phyloP scores from a whole-genome alignment of 2,329 filamentous ascomycete genomes.

The Colletotrichum phormii region DNA sequence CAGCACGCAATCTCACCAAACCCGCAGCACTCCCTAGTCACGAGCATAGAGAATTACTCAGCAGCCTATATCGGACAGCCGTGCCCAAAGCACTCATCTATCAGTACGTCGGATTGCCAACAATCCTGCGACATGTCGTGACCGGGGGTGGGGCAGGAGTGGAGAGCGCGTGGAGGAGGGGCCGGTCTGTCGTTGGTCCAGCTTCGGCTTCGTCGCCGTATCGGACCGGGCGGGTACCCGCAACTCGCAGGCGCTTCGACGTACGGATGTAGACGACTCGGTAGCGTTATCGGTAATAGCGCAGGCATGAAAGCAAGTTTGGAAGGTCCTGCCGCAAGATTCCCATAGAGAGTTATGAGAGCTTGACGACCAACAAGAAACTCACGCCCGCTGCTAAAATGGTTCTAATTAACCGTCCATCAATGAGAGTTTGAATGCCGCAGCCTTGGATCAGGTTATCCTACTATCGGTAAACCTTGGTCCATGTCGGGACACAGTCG shows the following conservation, averaged over 20 bases:
- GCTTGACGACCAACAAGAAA: background rate
- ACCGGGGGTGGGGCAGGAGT: conserved; percentile 7
- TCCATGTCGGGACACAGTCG: too few relatives aligned
- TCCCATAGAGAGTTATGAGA: too few relatives aligned
- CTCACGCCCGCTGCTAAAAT: background rate
- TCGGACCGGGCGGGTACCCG: conserved; percentile 2
- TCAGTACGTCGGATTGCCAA: conserved; percentile 18
- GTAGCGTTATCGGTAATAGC: background rate
- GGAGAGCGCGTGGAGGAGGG: conserved; percentile 3
- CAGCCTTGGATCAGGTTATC: background rate
- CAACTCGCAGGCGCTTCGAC: background rate
- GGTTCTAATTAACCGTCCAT: background rate
- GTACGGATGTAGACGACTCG: background rate
- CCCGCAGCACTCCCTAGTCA: background rate
- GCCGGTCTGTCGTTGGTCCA: background rate
- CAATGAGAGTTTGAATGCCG: background rate
- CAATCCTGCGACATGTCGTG: conserved; percentile 32
- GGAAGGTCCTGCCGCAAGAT: background rate
- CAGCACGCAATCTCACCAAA: background rate
- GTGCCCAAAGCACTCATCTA: background rate
- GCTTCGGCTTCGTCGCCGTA: background rate
- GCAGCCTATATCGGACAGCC: conserved; percentile 4
- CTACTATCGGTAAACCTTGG: conserved; percentile 29
- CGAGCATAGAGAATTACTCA: conserved; percentile 1
- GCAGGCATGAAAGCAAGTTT: background rate